These are phyloP conservation scores for Protea cynaroides DNA, from an alignment of 164 flowering plant genomes.

Conservation along the genomic window DNA sequence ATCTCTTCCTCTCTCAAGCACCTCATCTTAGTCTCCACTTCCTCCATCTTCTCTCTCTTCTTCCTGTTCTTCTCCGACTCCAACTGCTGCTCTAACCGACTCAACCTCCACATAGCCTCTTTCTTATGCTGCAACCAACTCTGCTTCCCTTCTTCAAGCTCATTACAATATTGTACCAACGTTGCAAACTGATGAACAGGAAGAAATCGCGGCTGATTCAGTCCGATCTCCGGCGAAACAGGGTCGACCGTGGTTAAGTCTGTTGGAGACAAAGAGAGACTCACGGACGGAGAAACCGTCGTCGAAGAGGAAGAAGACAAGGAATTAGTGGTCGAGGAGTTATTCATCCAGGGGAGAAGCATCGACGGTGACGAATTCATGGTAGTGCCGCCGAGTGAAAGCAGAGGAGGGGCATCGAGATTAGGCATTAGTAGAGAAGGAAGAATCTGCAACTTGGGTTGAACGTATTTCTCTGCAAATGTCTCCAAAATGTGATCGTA, in stretches of 20 bases:
- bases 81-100: constrained; percentile 39
- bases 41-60: constrained; percentile 38
- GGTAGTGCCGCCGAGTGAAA: constrained; percentile 10
- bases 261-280: constrained; percentile 17
- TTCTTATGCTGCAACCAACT: constrained; percentile 38
- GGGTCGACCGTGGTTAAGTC: constrained; percentile 9
- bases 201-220: neutral
- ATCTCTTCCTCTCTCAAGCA: constrained; percentile 30
- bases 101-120: constrained; percentile 39
- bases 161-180: constrained; percentile 24
- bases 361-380: neutral
- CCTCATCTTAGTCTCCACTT: constrained; percentile 31
- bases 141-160: constrained; percentile 33
- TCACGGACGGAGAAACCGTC: constrained; percentile 21
- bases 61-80: constrained; percentile 36
- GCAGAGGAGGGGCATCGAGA: constrained; percentile 16
- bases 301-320: constrained; percentile 18
- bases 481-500: constrained; percentile 43
- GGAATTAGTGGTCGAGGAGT: constrained; percentile 6
- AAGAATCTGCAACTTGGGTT: constrained; percentile 3
- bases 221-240: neutral
- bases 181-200: constrained; percentile 6
- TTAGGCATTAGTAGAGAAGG: constrained; percentile 4
- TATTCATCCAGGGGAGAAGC: constrained; percentile 21
- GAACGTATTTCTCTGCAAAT: constrained; percentile 42